Evolutionary conservation across 2,329 filamentous ascomycete genomes (phyloP).

Genomic region (Plectosphaerella sp.): DNA sequence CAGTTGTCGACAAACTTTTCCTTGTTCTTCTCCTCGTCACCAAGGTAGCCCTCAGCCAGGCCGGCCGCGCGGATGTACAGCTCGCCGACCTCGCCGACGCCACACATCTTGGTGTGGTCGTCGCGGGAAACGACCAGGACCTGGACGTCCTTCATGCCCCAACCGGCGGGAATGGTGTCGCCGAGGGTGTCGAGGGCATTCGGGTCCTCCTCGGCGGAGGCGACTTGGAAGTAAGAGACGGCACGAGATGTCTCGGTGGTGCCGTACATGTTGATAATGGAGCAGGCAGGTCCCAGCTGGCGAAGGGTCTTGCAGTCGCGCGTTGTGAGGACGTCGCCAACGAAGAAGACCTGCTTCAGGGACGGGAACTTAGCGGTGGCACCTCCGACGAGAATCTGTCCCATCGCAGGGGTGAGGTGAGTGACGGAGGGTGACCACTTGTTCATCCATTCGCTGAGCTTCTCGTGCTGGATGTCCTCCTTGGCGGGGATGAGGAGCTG

Average conservation of each 20-base stretch:
- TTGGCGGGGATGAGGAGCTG: slow-evolving; percentile 72
- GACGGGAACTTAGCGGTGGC: slow-evolving; percentile 72
- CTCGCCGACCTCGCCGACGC: slow-evolving; percentile 77
- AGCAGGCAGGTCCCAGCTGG: slow-evolving; percentile 67
- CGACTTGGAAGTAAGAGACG: slow-evolving; percentile 77
- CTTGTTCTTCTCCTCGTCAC: slow-evolving; percentile 53
- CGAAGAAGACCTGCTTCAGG: slow-evolving; percentile 80
- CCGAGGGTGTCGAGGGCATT: slow-evolving; percentile 33
- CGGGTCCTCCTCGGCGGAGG: slow-evolving; percentile 59
- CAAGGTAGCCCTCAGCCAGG: slow-evolving; percentile 76
- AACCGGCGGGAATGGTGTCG: slow-evolving; percentile 77
- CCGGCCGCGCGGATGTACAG: slow-evolving; percentile 79
- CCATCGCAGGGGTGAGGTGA: slow-evolving; percentile 94
- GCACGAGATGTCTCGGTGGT: slow-evolving; percentile 72
- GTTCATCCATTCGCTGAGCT: slow-evolving; percentile 82
- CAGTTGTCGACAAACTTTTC: slow-evolving; percentile 81
- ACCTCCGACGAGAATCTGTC: slow-evolving; percentile 86
- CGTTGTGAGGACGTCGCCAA: slow-evolving; percentile 85
- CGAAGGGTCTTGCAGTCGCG: slow-evolving; percentile 76
- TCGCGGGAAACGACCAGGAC: slow-evolving; percentile 75
- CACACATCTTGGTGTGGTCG: slow-evolving; percentile 63
- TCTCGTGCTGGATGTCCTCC: slow-evolving; percentile 84
- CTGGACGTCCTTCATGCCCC: slow-evolving; percentile 85
- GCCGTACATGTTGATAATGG: slow-evolving; percentile 83
- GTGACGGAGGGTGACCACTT: slow-evolving; percentile 71